Evolutionary conservation across 768 basidiomycete genomes (phyloP).

Genomic region (Psilocybe cyanescens): DNA sequence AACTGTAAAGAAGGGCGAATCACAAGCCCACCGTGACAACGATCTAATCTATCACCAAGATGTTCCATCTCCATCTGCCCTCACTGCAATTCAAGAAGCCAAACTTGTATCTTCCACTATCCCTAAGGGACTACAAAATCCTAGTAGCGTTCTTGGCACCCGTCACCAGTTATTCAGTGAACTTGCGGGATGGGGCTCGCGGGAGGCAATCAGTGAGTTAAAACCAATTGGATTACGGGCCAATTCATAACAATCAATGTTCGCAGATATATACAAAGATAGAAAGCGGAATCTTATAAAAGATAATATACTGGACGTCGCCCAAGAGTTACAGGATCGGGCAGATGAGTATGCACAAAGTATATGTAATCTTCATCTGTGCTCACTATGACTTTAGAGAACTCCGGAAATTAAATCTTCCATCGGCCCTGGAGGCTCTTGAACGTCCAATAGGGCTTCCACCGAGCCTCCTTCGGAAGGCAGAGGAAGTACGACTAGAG

Average conservation of each 20-base stretch:
- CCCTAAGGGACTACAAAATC: slow-evolving; percentile 62
- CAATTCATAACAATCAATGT: not conserved
- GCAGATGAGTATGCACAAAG: slow-evolving; percentile 52
- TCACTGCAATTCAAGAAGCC: slow-evolving; percentile 66
- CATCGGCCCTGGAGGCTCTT: slow-evolving; percentile 84
- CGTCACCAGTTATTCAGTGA: slow-evolving; percentile 70
- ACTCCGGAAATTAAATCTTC: slow-evolving; percentile 75
- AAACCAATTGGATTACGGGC: not conserved
- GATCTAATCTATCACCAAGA: slow-evolving; percentile 94
- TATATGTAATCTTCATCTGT: not conserved
- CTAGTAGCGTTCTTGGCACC: slow-evolving; percentile 54
- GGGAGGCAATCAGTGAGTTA: slow-evolving; percentile 81
- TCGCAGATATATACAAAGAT: slow-evolving; percentile 79
- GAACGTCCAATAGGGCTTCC: slow-evolving; percentile 89
- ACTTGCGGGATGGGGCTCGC: slow-evolving; percentile 85
- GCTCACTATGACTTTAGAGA: slow-evolving; percentile 42
- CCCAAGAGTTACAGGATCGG: slow-evolving; percentile 64
- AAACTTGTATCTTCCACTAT: slow-evolving; percentile 65
- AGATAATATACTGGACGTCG: slow-evolving; percentile 64
- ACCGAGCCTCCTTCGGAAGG: slow-evolving; percentile 82
- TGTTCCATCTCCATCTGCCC: slow-evolving; percentile 71
- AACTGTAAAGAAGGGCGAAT: slow-evolving; percentile 65
- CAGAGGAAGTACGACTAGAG: slow-evolving; percentile 80
- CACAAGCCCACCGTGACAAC: slow-evolving; percentile 87
- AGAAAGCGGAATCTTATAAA: slow-evolving; percentile 72